Evolutionary conservation across 1,284 basidiomycete genomes (phyloP).

Genomic region (Laetiporus sulphureus): DNA sequence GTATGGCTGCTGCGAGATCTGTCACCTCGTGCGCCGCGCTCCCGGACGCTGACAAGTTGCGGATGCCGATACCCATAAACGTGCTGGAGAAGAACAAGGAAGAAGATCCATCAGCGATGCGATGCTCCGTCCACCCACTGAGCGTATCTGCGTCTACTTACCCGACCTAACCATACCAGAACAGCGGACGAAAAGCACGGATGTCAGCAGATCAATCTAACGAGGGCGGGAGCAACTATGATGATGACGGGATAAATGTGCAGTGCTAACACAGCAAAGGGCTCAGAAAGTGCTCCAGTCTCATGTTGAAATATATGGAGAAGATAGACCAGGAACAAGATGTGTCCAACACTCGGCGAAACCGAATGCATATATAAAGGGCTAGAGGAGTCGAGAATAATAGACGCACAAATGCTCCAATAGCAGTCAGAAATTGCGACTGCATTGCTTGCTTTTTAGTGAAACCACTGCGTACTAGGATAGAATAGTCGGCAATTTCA

Average conservation of each 20-base stretch:
- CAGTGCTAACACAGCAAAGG: no score
- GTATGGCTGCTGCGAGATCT: slow-evolving; percentile 64
- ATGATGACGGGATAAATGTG: no score
- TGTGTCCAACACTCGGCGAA: no score
- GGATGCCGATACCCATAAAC: slow-evolving; percentile 85
- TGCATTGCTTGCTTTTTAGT: slow-evolving; percentile 87
- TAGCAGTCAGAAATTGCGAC: slow-evolving; percentile 83
- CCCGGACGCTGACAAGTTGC: slow-evolving; percentile 53
- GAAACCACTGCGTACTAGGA: slow-evolving; percentile 83
- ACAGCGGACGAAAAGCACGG: slow-evolving; percentile 3
- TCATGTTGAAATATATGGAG: no score
- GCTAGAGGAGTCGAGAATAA: neutral
- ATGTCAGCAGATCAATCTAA: neutral
- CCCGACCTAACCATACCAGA: slow-evolving; percentile 18
- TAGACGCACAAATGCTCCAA: slow-evolving; percentile 78
- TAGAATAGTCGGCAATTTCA: slow-evolving; percentile 90
- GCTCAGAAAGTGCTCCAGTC: no score
- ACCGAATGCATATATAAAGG: neutral
- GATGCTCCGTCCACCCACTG: neutral
- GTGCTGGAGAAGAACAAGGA: slow-evolving; percentile 45
- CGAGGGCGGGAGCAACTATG: neutral
- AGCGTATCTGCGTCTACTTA: slow-evolving; percentile 6
- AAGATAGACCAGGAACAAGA: no score
- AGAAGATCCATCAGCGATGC: slow-evolving; percentile 2
- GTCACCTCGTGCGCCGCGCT: slow-evolving; percentile 33